Conservation (phyloP, 2,329 filamentous ascomycete genomes). For the Capronia coronata region DNA sequence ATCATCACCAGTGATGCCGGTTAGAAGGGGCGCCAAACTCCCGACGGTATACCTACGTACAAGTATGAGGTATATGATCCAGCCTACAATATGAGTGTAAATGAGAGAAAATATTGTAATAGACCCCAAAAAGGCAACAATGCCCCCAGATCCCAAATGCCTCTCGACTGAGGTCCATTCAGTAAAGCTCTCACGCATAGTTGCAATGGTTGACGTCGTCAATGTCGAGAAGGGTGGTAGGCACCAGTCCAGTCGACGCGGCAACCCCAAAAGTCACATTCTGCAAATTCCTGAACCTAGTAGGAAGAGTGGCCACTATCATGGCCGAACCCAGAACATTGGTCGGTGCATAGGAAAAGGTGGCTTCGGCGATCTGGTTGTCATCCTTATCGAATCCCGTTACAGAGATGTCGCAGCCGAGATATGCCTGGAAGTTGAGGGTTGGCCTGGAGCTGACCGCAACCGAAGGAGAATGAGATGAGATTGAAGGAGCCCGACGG, state of each 20-base stretch:
- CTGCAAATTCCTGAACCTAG: constrained; percentile 3
- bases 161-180: too few species aligned
- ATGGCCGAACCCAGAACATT: background rate
- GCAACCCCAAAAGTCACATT: constrained; percentile 3
- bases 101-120: too few species aligned
- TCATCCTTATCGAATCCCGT: background rate
- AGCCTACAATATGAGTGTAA: too few species aligned
- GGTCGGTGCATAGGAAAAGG: background rate
- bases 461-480: background rate
- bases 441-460: background rate
- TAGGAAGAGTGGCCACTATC: background rate
- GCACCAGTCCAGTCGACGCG: background rate
- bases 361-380: background rate
- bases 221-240: background rate
- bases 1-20: too few species aligned
- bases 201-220: constrained; percentile 1
- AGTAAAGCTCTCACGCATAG: background rate
- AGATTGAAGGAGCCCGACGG: constrained; percentile 1
- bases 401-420: background rate
- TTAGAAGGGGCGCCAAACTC: too few species aligned
- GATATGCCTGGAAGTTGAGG: background rate
- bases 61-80: too few species aligned
- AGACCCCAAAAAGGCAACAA: too few species aligned
- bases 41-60: too few species aligned
- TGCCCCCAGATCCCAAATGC: too few species aligned